Base-by-base conservation (phyloP, 345 rosid species). In the Gossypium longicalyx region DNA sequence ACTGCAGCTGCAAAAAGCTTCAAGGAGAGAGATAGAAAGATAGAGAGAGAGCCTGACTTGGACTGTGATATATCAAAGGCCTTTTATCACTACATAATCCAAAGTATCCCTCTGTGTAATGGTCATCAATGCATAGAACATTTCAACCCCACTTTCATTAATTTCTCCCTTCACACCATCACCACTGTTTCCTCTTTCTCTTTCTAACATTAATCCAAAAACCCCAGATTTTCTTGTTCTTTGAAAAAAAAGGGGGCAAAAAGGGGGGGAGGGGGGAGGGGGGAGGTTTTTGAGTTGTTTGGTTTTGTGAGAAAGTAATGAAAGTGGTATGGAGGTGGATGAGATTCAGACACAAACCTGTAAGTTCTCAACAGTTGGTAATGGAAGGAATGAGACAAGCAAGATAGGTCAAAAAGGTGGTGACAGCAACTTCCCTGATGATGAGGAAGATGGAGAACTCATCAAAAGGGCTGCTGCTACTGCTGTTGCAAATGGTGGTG, bases 271-370 rank as follows among this genome's bases (percentile, higher is more conserved):
- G 7, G 23, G 23, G 48, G 77, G 3, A 10, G 7, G 49, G 58
- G 34, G 41, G 78, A 45, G 38, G 29, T 5, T 73, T 77, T 81
- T 43, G 23, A 44, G 49, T 72, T 70, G 62, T 69, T 76, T 78
- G 76, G 80, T 73, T 34, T 53, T 19, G 45, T n/a, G 53, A 27
- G 66, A 43, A 80, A 85, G 98, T 87, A 78, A 92, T 93, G 98
- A 91, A 89, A 87, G 85, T 85, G 85, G 76, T 81, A 92, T 91
- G 98, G 98, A 89, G 85, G 86, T 83, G 78, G 95, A 89, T 76
- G 92, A 88, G 82, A 89, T 83, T 85, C 89, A 85, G 85, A 82
- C 78, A 71, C 90, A 82, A 70, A 85, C 85, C 13, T 77, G 82
- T 38, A 90, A 86, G 90, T 85, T 88, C 85, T 76, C 90, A 58